These are phyloP conservation scores for Aphanomyces euteiches DNA, from an alignment of 352 stramenopile species.

Conservation along the genomic window DNA sequence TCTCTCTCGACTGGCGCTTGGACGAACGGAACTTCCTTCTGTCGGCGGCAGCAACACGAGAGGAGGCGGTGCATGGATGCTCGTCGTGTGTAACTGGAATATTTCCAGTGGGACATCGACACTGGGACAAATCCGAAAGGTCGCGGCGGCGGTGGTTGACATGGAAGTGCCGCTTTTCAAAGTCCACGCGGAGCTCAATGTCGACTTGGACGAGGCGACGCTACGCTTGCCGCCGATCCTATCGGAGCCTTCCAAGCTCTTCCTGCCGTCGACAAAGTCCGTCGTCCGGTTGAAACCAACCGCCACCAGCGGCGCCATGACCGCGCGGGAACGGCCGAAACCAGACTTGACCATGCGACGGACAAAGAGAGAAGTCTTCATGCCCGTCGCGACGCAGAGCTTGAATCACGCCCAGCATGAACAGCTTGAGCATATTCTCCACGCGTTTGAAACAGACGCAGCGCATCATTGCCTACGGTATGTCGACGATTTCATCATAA, in stretches of 20 bases:
- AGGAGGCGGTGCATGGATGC: constrained; percentile 13
- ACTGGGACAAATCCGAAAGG: neutral
- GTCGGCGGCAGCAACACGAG: neutral
- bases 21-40: neutral
- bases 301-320: neutral
- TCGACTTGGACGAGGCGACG: neutral
- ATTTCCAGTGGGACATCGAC: too few species aligned
- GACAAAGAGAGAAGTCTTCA: constrained; percentile 8
- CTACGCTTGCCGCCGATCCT: constrained; percentile 10
- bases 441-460: constrained; percentile 12
- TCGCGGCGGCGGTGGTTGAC: neutral
- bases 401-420: constrained; percentile 19
- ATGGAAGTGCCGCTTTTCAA: neutral
- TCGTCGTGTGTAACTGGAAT: neutral
- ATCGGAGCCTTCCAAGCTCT: constrained; percentile 17
- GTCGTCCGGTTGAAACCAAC: neutral
- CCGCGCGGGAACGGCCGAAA: constrained; percentile 3
- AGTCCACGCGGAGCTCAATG: neutral
- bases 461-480: constrained; percentile 20
- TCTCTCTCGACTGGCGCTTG: constrained; percentile 43
- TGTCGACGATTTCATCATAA: neutral
- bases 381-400: neutral
- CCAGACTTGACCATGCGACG: constrained; percentile 12
- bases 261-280: constrained; percentile 4
- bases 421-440: neutral